Base-by-base conservation (phyloP, 106 monocot species). In the Posidonia australis region DNA sequence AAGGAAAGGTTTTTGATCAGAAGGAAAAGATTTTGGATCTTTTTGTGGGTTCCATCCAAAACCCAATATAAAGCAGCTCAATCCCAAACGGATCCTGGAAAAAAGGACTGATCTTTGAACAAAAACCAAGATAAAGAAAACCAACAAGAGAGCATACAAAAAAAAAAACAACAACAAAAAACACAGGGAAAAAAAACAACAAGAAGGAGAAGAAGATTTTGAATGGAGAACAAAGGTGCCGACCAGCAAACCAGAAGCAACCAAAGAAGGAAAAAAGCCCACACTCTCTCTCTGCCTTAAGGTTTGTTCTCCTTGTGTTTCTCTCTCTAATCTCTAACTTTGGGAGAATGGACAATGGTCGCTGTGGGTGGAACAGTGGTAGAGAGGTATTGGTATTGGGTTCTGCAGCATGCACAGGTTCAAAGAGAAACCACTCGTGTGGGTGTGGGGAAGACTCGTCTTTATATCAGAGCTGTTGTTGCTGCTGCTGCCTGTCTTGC, bases 381-480 rank as follows among this genome's bases (percentile, higher is more conserved):
- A n/a, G 36, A 36, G 36, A 7, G 2, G 36, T 7, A 7, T 36
- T 7, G 36, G 36, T 36, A 36, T 36, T 36, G 36, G 36, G 36
- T 36, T 36, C 36, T 7, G 36, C 36, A 36, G 36, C 36, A 36
- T 36, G 36, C 36, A 36, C 36, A 7, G 7, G 36, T 36, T 36
- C 36, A 36, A 36, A 36, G 36, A 26, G 58, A 58, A 58, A 29
- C 58, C 58, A 31, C 30, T 58, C 58, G 58, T 58, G 58, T 58
- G 58, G 58, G 58, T 29, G 58, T 19, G 26, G 58, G 28, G 13
- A 13, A 28, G 58, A 29, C 28, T 31, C 27, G 28, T 58, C 58
- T 58, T 55, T 58, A 58, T 58, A 58, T 28, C 58, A 58, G 58
- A 58, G 26, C 48, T 49, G 48, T 49, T 11, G 36, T 7, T 36